Evolutionary conservation across 208 protist genomes (phyloP).

Genomic region (Endotrypanum monterogeii): DNA sequence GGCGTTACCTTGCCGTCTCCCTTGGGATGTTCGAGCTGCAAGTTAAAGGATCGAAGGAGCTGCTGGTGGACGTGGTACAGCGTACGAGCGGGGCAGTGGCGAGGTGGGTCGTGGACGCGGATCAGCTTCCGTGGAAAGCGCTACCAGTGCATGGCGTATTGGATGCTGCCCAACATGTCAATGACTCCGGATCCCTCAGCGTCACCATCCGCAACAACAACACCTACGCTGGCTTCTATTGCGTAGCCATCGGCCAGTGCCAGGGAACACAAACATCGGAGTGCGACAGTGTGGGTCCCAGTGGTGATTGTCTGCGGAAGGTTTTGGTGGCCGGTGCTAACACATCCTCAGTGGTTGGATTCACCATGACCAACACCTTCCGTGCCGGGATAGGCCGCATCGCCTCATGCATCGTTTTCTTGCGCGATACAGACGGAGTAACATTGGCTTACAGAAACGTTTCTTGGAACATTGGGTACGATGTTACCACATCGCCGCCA

Average conservation of each 20-base stretch:
- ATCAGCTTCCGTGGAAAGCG: slow-evolving; percentile 36
- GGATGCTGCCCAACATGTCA: background rate
- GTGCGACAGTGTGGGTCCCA: slow-evolving; percentile 21
- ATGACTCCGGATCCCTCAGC: background rate
- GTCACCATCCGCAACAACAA: slow-evolving; percentile 19
- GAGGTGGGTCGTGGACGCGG: slow-evolving; percentile 50
- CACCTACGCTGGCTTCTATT: slow-evolving; percentile 22
- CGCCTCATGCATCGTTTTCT: slow-evolving; percentile 33
- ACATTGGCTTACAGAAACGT: slow-evolving; percentile 26
- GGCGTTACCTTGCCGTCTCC: slow-evolving; percentile 45
- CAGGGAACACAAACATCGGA: background rate
- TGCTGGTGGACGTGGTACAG: slow-evolving; percentile 32
- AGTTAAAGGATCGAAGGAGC: slow-evolving; percentile 4
- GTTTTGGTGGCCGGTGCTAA: slow-evolving; percentile 13
- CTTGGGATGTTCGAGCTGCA: slow-evolving; percentile 36
- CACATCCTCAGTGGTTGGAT: background rate
- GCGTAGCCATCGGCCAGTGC: slow-evolving; percentile 31
- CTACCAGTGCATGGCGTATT: slow-evolving; percentile 37
- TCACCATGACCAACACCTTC: slow-evolving; percentile 3
- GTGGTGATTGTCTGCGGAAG: slow-evolving; percentile 11
- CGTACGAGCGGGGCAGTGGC: slow-evolving; percentile 30
- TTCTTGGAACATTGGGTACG: slow-evolving; percentile 6
- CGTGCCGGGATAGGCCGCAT: background rate
- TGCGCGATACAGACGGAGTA: slow-evolving; percentile 35
- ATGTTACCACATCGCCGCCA: slow-evolving; percentile 8